Base-by-base conservation (phyloP, 495 filamentous ascomycete species). In the Cudoniella acicularis region DNA sequence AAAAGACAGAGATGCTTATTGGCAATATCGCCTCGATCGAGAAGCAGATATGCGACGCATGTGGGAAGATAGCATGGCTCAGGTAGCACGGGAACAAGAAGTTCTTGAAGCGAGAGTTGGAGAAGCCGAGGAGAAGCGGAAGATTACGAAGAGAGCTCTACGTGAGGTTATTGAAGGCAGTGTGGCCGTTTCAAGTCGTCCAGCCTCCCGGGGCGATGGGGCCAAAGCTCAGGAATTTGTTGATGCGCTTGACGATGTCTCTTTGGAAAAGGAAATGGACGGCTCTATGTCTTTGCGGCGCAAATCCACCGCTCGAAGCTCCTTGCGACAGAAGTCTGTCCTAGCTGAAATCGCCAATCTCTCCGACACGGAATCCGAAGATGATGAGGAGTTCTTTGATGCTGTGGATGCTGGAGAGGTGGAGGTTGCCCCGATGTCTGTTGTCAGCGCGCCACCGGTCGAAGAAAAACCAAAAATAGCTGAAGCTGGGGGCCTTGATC, bases 11-110 rank as follows among this genome's bases (percentile, higher is more conserved):
- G 94, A 98, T 72, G 83, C 90, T 0, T 96, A 96, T 68, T 98
- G 94, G 94, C 92, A 96, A 70, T 93, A 94, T 69, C 85, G 94
- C 16, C 80, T 98, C 24, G 91, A 93, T 66, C 86, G 90, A 36
- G 94, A 98, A 71, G 86, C 84, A 27, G 84, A 92, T 67, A 84
- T 97, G 66, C 84, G 94, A 24, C 84, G 88, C 46, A 86, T 98
- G 81, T 98, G 95, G 94, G 94, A 98, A 75, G 95, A 98, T 61
- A 98, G 91, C 73, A 98, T 98, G 94, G 89, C 92, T 3, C 84
- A 87, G 51, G 86, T 98, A 21, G 94, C 92, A 25, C 83, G 86
- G 56, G 94, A 98, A 68, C 94, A 98, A 61, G 95, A 98, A 72
- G 84, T 88, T 24, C 79, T 98, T 0, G 89, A 98, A 67, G 87